A percentile compares a stretch with the other conserved stretches of the same genome.
phyloP scores from a whole-genome alignment of 1,139 yeast genomes.

The Diutina ranongensis region DNA sequence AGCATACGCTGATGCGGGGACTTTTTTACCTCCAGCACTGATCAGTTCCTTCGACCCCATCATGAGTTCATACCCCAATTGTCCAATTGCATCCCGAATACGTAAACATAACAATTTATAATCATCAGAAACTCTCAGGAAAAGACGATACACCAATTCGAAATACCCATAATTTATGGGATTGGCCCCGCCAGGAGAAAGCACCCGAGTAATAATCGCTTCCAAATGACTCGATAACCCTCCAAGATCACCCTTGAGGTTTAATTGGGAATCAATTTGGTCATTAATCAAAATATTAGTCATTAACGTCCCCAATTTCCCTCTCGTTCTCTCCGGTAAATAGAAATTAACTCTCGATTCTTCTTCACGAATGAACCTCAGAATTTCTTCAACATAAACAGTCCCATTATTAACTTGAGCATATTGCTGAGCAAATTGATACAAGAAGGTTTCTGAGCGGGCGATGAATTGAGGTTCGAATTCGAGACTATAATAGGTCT shows the following conservation, averaged over 20 bases:
- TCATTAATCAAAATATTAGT: constrained; percentile 54
- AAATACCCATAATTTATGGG: not conserved
- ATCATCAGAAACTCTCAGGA: not conserved
- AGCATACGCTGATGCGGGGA: not conserved
- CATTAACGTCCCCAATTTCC: constrained; percentile 43
- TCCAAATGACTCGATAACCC: not conserved
- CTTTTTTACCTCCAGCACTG: not conserved
- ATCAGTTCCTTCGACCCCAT: not conserved
- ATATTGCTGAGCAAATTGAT: constrained; percentile 32
- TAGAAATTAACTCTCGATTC: constrained; percentile 42
- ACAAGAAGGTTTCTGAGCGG: constrained; percentile 47
- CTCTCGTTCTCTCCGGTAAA: constrained; percentile 40
- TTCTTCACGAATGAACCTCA: constrained; percentile 47
- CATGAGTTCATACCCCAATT: not conserved
- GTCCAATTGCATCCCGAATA: not conserved
- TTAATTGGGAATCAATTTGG: constrained; percentile 35
- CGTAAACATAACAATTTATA: not conserved
- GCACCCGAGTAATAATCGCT: not conserved
- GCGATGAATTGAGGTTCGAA: constrained; percentile 59
- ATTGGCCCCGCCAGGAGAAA: not conserved
- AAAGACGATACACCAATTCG: not conserved
- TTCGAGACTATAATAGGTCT: constrained; percentile 46
- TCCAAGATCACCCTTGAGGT: constrained; percentile 19
- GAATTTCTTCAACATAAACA: constrained; percentile 42
- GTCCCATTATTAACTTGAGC: constrained; percentile 28